A percentile compares a stretch with the other conserved stretches of the same genome.
Conservation (phyloP, 352 stramenopile genomes). For the Globisporangium heterothallicum region DNA sequence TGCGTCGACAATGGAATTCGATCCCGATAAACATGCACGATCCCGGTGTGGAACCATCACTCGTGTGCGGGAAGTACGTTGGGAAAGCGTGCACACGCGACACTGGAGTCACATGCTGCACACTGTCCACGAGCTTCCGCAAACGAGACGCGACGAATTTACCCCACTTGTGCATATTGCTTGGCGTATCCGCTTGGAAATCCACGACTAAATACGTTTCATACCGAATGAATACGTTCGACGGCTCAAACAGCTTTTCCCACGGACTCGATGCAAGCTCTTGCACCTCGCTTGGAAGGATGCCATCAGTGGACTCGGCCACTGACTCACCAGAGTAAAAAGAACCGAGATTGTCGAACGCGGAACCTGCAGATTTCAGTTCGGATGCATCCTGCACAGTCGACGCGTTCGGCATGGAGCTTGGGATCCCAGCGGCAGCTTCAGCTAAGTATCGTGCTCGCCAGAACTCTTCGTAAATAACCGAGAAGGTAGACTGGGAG, state of each 20-base stretch:
- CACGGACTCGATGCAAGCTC: conserved; percentile 25
- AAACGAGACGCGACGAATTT: conserved; percentile 81
- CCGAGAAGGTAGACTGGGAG: conserved; percentile 86
- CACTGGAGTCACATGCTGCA: conserved; percentile 57
- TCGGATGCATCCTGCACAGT: conserved; percentile 20
- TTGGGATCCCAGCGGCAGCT: conserved; percentile 44
- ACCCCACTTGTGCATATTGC: conserved; percentile 74
- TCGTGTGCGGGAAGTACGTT: conserved; percentile 54
- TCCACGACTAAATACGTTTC: conserved; percentile 71
- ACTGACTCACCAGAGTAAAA: conserved; percentile 14
- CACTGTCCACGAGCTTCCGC: conserved; percentile 71
- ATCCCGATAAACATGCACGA: conserved; percentile 83
- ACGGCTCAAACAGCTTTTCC: conserved; percentile 69
- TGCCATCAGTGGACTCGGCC: neutral
- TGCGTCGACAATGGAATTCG: conserved; percentile 56
- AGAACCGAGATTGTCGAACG: conserved; percentile 8
- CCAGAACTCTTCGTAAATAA: conserved; percentile 92
- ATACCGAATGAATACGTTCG: conserved; percentile 84
- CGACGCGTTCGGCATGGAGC: conserved; percentile 23
- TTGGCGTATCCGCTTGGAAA: conserved; percentile 52
- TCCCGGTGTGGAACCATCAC: conserved; percentile 27
- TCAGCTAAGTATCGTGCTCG: conserved; percentile 66
- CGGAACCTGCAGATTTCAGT: conserved; percentile 16
- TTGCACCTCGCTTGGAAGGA: conserved; percentile 4
- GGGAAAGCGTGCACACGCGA: conserved; percentile 64